These are phyloP conservation scores for Microstegium vimineum DNA, from an alignment of 176 grass and related monocot genomes.

Conservation along the genomic window DNA sequence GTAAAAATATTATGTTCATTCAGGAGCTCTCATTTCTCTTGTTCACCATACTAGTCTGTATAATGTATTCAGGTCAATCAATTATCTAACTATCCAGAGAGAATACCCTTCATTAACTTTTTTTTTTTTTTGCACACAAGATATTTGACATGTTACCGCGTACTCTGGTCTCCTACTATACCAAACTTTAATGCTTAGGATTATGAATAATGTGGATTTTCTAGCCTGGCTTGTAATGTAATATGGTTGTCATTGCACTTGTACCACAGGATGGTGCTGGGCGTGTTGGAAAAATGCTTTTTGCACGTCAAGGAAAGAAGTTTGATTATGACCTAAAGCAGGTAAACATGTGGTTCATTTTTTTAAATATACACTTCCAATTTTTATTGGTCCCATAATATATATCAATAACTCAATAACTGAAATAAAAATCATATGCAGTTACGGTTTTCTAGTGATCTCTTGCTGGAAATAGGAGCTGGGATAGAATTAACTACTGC, in stretches of 20 bases:
- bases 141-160: not conserved
- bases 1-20: constrained; percentile 43
- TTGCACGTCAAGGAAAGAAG: constrained; percentile 96
- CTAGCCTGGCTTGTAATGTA: constrained; percentile 7
- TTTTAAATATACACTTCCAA: not conserved
- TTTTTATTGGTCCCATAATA: constrained; percentile 12
- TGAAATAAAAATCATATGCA: constrained; percentile 30
- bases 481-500: constrained; percentile 90
- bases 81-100: not conserved
- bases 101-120: not conserved
- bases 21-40: not conserved
- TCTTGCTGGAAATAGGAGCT: constrained; percentile 94
- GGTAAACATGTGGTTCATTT: constrained; percentile 36
- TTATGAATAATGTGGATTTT: not conserved
- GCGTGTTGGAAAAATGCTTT: constrained; percentile 97
- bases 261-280: constrained; percentile 88
- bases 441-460: constrained; percentile 91
- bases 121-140: not conserved
- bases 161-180: constrained; percentile 1
- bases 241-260: not conserved
- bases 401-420: not conserved
- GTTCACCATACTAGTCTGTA: not conserved
- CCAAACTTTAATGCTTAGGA: not conserved
- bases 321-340: constrained; percentile 99
- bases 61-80: not conserved